phyloP scores from a whole-genome alignment of 192 early-diverging fungal genomes.

The Coemansia guatemalensis region DNA sequence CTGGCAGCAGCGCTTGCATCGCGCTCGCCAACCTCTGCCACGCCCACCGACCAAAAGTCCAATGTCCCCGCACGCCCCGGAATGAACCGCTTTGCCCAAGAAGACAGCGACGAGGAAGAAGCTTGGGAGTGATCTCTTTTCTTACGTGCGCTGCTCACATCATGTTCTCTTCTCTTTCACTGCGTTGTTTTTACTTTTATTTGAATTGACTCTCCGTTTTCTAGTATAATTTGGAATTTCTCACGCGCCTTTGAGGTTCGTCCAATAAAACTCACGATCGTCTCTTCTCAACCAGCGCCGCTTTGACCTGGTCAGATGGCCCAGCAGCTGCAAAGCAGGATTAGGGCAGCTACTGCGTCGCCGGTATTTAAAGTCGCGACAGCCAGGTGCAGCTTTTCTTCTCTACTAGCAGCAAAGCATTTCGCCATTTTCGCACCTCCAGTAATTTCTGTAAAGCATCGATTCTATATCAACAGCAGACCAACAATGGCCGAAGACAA shows the following conservation, averaged over 20 bases:
- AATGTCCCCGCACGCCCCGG: slow-evolving; percentile 38
- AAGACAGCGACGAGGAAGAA: slow-evolving; percentile 50
- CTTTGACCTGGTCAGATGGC: too few species aligned
- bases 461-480: background rate
- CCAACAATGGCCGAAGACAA: slow-evolving; percentile 2
- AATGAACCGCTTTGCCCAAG: slow-evolving; percentile 44
- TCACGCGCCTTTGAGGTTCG: too few species aligned
- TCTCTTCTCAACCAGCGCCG: background rate
- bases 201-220: too few species aligned
- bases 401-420: too few species aligned
- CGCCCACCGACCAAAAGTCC: slow-evolving; percentile 10
- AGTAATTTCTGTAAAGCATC: slow-evolving; percentile 3
- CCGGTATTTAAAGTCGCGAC: too few species aligned
- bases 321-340: too few species aligned
- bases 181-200: too few species aligned
- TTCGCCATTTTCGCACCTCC: background rate
- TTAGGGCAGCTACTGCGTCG: too few species aligned
- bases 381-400: too few species aligned
- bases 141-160: too few species aligned
- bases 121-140: slow-evolving; percentile 23
- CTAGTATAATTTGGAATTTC: too few species aligned
- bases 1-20: slow-evolving; percentile 49
- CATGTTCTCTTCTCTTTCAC: too few species aligned
- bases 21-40: slow-evolving; percentile 29
- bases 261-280: background rate